Conservation (phyloP, 164 flowering plant species). For the Vitis riparia region DNA sequence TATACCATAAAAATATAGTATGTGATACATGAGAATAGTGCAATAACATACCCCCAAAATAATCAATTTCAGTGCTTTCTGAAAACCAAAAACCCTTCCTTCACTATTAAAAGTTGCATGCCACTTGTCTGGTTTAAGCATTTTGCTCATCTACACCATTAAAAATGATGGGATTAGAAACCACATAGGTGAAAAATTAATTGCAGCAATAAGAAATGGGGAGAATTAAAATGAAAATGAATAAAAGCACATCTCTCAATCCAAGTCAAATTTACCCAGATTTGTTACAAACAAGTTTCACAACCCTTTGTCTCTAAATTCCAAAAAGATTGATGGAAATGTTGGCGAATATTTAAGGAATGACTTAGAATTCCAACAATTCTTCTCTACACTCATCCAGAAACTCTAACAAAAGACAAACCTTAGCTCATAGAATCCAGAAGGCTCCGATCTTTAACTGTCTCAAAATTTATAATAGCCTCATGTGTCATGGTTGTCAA, state of each 20-base stretch:
- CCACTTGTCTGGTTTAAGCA: slow-evolving; percentile 95
- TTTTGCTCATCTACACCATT: slow-evolving; percentile 59
- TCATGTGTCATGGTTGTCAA: too few relatives aligned
- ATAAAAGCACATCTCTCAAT: neutral
- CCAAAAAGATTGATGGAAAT: too few relatives aligned
- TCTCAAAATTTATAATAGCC: too few relatives aligned
- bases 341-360: too few relatives aligned
- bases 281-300: neutral
- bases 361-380: too few relatives aligned
- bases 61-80: slow-evolving; percentile 68
- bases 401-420: too few relatives aligned
- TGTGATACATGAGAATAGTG: neutral
- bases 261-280: neutral
- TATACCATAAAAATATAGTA: neutral
- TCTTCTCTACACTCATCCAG: too few relatives aligned
- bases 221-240: neutral
- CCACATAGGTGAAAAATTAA: neutral
- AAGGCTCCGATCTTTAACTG: too few relatives aligned
- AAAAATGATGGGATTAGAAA: slow-evolving; percentile 6
- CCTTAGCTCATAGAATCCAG: too few relatives aligned
- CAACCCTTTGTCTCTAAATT: neutral
- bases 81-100: slow-evolving; percentile 69
- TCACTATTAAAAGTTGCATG: slow-evolving; percentile 67
- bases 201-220: neutral
- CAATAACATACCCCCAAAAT: slow-evolving; percentile 65